Evolutionary conservation across 176 grass and related monocot genomes (phyloP).

Genomic region (Cenchrus fungigraminus): DNA sequence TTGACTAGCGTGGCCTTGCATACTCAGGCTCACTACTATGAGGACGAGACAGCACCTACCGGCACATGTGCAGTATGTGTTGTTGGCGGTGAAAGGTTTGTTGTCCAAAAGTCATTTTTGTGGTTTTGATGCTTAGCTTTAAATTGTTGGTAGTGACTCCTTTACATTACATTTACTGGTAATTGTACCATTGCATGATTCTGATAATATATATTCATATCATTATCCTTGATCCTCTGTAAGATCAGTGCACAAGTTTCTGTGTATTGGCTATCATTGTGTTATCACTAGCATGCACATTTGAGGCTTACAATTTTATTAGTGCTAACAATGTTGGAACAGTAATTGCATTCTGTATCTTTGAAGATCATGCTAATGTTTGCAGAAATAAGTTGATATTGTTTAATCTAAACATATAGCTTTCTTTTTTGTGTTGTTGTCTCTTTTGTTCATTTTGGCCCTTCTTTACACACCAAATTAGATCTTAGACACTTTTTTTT

Average conservation of each 20-base stretch:
- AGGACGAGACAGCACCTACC: conserved; percentile 78
- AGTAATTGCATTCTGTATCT: background rate
- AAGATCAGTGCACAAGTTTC: conserved; percentile 3
- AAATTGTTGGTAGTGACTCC: background rate
- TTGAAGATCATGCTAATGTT: background rate
- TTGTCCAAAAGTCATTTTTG: conserved; percentile 9
- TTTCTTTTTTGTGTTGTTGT: background rate
- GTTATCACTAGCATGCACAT: background rate
- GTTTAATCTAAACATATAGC: conserved; percentile 3
- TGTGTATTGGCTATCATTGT: background rate
- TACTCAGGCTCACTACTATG: conserved; percentile 81
- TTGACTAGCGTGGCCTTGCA: background rate
- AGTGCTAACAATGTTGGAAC: background rate
- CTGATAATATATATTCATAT: background rate
- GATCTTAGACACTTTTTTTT: background rate
- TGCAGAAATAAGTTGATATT: background rate
- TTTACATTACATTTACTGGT: background rate
- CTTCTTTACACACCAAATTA: background rate
- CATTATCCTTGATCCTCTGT: background rate
- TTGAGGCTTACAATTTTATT: background rate
- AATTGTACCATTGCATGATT: background rate
- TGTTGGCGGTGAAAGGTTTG: conserved; percentile 94
- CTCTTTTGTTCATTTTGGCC: background rate
- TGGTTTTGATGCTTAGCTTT: background rate
- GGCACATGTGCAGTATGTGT: conserved; percentile 98